Percentiles rank a stretch among this genome's conserved stretches.
Evolutionary conservation across 2,329 filamentous ascomycete genomes (phyloP).

Genomic region (Alternaria sp.): DNA sequence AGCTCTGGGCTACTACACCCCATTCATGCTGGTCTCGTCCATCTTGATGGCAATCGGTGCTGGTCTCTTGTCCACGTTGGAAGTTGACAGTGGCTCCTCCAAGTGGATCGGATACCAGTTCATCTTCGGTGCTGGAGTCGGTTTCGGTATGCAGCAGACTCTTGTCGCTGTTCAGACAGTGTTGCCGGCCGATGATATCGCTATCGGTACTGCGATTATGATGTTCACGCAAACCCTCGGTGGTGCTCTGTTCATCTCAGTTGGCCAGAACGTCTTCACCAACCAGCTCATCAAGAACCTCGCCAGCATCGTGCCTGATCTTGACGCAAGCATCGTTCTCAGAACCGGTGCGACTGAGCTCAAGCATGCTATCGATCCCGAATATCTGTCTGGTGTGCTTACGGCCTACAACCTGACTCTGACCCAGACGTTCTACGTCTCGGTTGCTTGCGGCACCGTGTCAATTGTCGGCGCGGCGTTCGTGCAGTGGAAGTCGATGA

Average conservation of each 20-base stretch:
- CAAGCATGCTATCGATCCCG: conserved; percentile 51
- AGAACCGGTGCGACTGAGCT: conserved; percentile 67
- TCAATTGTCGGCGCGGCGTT: conserved; percentile 63
- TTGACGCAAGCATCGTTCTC: conserved; percentile 56
- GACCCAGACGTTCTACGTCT: conserved; percentile 67
- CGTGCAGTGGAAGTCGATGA: conserved; percentile 74
- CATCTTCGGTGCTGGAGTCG: conserved; percentile 55
- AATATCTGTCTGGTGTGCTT: conserved; percentile 64
- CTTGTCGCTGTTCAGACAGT: conserved; percentile 58
- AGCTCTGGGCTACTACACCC: conserved; percentile 59
- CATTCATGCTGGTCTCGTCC: conserved; percentile 56
- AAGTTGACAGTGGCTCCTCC: conserved; percentile 47
- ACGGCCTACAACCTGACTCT: conserved; percentile 71
- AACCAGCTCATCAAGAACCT: conserved; percentile 59
- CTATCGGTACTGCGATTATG: conserved; percentile 59
- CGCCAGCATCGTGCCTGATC: conserved; percentile 47
- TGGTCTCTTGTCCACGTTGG: conserved; percentile 57
- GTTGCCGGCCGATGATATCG: conserved; percentile 54
- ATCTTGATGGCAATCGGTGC: conserved; percentile 58
- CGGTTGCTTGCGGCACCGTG: conserved; percentile 62
- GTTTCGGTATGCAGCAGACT: conserved; percentile 60
- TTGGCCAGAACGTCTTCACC: conserved; percentile 61
- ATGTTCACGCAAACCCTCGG: conserved; percentile 60
- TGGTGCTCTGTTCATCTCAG: conserved; percentile 59
- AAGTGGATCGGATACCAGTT: conserved; percentile 54